These are phyloP conservation scores for Pseudogymnoascus sp. DNA, from an alignment of 2,329 filamentous ascomycete species.

Conservation along the genomic window DNA sequence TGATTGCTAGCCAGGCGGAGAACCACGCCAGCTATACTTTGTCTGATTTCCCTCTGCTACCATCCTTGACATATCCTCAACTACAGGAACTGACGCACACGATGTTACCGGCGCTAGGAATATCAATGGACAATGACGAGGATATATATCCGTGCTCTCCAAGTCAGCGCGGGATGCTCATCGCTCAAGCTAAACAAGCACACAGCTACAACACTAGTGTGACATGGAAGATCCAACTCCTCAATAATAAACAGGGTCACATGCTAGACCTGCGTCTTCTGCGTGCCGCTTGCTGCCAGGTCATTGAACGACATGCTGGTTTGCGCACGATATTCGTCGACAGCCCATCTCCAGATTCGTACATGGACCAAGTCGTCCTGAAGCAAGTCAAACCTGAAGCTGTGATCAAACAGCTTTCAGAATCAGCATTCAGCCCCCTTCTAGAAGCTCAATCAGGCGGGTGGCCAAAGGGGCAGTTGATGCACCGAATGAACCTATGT, in stretches of 20 bases:
- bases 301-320: constrained; percentile 23
- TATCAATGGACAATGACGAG: constrained; percentile 14
- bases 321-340: constrained; percentile 26
- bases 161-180: constrained; percentile 16
- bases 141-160: constrained; percentile 17
- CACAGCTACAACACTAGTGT: constrained; percentile 19
- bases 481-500: constrained; percentile 8
- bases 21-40: constrained; percentile 10
- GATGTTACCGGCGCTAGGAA: constrained; percentile 6
- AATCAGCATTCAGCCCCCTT: neutral
- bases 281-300: constrained; percentile 19
- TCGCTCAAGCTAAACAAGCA: constrained; percentile 12
- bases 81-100: neutral
- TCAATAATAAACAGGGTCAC: neutral
- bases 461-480: neutral
- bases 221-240: constrained; percentile 12
- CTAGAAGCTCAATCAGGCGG: neutral
- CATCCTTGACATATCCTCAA: constrained; percentile 6
- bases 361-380: constrained; percentile 24
- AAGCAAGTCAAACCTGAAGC: neutral
- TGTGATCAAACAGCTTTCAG: neutral
- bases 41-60: constrained; percentile 15
- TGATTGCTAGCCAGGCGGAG: constrained; percentile 12
- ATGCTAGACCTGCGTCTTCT: constrained; percentile 15
- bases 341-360: constrained; percentile 12